A percentile compares a stretch with the other conserved stretches of the same genome.
Conservation (phyloP, 1,284 basidiomycete species). For the Sporisorium graminicola region DNA sequence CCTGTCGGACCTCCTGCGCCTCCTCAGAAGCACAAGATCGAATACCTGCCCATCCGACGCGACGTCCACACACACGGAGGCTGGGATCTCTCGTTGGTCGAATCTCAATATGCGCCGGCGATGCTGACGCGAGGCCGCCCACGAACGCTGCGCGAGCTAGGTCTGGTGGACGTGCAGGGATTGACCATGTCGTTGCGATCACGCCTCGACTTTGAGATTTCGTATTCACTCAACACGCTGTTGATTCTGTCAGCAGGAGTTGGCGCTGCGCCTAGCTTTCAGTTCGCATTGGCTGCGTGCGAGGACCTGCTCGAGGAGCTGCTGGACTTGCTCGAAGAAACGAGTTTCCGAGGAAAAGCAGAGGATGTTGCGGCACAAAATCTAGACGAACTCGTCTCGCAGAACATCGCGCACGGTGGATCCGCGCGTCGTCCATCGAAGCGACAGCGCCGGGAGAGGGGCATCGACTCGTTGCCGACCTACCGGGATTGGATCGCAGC, state of each 20-base stretch:
- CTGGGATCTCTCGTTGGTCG: slow-evolving; percentile 81
- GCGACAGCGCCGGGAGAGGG: slow-evolving; percentile 48
- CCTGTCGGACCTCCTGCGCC: slow-evolving; percentile 36
- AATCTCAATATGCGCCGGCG: slow-evolving; percentile 75
- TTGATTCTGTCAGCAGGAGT: slow-evolving; percentile 80
- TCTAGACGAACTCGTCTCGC: slow-evolving; percentile 4
- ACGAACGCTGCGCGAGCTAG: slow-evolving; percentile 81
- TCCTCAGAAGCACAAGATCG: slow-evolving; percentile 81
- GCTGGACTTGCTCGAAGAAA: slow-evolving; percentile 86
- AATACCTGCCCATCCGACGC: slow-evolving; percentile 86
- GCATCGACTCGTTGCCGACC: slow-evolving; percentile 30
- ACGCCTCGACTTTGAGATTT: slow-evolving; percentile 83
- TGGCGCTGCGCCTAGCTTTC: slow-evolving; percentile 77
- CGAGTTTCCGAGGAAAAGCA: slow-evolving; percentile 76
- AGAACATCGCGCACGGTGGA: not conserved
- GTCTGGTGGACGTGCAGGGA: slow-evolving; percentile 86
- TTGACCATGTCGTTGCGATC: slow-evolving; percentile 90
- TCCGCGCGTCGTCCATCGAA: slow-evolving; percentile 13
- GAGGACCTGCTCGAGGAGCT: slow-evolving; percentile 87
- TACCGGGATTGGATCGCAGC: slow-evolving; percentile 63
- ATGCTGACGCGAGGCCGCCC: slow-evolving; percentile 73
- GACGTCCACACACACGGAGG: slow-evolving; percentile 85
- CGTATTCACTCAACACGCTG: slow-evolving; percentile 89
- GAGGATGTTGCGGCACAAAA: slow-evolving; percentile 62
- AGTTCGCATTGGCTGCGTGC: slow-evolving; percentile 77